Conservation (phyloP, 208 protist genomes). For the Trypanosomatidae sp. region DNA sequence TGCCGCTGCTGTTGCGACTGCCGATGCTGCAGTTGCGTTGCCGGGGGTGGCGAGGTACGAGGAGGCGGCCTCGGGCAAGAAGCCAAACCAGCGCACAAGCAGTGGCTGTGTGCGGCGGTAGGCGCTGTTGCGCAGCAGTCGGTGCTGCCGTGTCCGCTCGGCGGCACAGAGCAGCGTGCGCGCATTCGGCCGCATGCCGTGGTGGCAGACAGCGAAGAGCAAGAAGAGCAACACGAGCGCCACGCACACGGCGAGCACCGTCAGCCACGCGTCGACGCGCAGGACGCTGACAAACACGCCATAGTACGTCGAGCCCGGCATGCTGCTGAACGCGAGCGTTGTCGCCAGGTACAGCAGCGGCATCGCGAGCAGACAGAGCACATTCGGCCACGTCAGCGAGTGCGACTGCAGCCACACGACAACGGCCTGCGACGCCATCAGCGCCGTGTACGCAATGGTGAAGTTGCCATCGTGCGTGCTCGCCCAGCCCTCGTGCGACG, state of each 20-base stretch:
- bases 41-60: not conserved
- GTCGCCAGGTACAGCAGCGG: constrained; percentile 38
- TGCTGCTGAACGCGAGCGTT: constrained; percentile 27
- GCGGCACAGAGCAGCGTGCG: constrained; percentile 37
- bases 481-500: constrained; percentile 10
- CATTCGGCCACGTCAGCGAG: constrained; percentile 57
- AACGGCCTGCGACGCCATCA: constrained; percentile 79
- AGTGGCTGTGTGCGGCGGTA: constrained; percentile 8
- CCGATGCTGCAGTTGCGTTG: too few relatives aligned
- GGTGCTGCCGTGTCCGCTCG: constrained; percentile 9
- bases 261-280: constrained; percentile 13
- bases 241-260: constrained; percentile 19
- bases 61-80: constrained; percentile 10
- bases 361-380: constrained; percentile 51
- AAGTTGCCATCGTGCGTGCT: constrained; percentile 59
- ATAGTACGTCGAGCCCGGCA: constrained; percentile 31
- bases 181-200: constrained; percentile 13
- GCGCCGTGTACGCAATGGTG: constrained; percentile 70
- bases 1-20: too few relatives aligned
- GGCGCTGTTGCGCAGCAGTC: constrained; percentile 1
- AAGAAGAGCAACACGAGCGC: constrained; percentile 31
- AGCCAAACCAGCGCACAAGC: constrained; percentile 15
- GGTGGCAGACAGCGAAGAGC: constrained; percentile 8
- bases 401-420: constrained; percentile 81
- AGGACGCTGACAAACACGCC: constrained; percentile 40